Percentiles rank a stretch among this genome's conserved stretches.
phyloP scores from a whole-genome alignment of 192 early-diverging fungal species.

The Glomus cerebriforme region DNA sequence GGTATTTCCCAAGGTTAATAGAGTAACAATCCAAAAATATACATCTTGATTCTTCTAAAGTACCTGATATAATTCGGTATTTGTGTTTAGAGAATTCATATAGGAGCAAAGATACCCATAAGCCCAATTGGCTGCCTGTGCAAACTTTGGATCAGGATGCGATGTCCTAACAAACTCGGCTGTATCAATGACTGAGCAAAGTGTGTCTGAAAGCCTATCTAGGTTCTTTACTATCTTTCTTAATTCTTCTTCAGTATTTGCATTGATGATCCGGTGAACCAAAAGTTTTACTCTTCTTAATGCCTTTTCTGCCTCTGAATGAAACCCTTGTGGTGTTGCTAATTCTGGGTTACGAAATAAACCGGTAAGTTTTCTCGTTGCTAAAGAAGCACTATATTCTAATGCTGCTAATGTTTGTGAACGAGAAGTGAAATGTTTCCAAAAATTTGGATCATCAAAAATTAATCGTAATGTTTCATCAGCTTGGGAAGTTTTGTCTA shows the following conservation, averaged over 20 bases:
- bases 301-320: slow-evolving; percentile 20
- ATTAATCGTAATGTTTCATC: background rate
- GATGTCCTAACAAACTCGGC: slow-evolving; percentile 91
- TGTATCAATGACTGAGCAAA: slow-evolving; percentile 91
- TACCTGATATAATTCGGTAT: slow-evolving; percentile 80
- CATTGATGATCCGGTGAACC: slow-evolving; percentile 54
- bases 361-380: slow-evolving; percentile 11
- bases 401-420: slow-evolving; percentile 1
- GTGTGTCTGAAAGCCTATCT: slow-evolving; percentile 83
- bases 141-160: slow-evolving; percentile 75
- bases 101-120: slow-evolving; percentile 76
- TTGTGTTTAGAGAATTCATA: slow-evolving; percentile 93
- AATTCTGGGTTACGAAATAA: slow-evolving; percentile 28
- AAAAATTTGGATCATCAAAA: background rate
- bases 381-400: background rate
- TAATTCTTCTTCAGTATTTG: slow-evolving; percentile 58
- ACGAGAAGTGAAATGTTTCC: background rate
- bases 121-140: slow-evolving; percentile 74
- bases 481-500: background rate
- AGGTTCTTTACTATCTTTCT: slow-evolving; percentile 81
- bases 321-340: slow-evolving; percentile 18
- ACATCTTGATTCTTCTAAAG: background rate
- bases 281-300: slow-evolving; percentile 36
- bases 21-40: background rate
- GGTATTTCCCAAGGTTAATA: background rate